phyloP scores from a whole-genome alignment of 1,139 yeast species.

The Blastobotrys proliferans region DNA sequence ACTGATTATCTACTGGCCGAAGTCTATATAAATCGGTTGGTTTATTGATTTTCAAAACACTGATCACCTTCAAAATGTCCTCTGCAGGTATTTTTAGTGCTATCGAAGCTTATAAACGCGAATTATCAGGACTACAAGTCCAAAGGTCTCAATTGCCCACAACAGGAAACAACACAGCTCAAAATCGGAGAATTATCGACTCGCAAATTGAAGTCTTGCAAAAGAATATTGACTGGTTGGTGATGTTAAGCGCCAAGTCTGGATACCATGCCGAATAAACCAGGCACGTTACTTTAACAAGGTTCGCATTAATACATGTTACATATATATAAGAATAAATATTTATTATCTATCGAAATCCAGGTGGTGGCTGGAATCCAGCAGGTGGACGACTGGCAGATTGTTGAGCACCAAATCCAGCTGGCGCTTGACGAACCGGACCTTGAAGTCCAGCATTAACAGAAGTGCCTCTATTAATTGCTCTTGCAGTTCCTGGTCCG shows the following conservation, averaged over 20 bases:
- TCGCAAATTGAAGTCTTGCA: constrained; percentile 6
- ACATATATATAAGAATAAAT: background rate
- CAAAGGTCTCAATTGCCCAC: constrained; percentile 4
- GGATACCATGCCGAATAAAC: background rate
- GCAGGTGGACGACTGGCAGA: constrained; percentile 25
- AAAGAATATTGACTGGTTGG: constrained; percentile 12
- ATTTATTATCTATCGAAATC: constrained; percentile 8
- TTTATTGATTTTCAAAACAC: background rate
- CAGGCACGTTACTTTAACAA: background rate
- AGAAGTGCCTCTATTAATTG: constrained; percentile 35
- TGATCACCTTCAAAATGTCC: background rate
- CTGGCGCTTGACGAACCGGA: constrained; percentile 30
- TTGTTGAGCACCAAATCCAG: constrained; percentile 30
- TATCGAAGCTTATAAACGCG: constrained; percentile 11
- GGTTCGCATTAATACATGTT: background rate
- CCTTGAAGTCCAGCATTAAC: constrained; percentile 26
- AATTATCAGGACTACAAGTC: constrained; percentile 6
- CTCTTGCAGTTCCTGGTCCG: constrained; percentile 46
- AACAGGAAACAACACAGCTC: background rate
- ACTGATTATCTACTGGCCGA: no score
- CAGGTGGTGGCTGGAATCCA: constrained; percentile 25
- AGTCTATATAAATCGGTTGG: no score
- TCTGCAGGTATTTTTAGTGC: constrained; percentile 4
- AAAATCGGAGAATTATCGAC: constrained; percentile 8
- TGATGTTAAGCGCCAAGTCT: background rate